These are phyloP conservation scores for Aspergillus bridgeri DNA, from an alignment of 495 filamentous ascomycete species.

Conservation along the genomic window DNA sequence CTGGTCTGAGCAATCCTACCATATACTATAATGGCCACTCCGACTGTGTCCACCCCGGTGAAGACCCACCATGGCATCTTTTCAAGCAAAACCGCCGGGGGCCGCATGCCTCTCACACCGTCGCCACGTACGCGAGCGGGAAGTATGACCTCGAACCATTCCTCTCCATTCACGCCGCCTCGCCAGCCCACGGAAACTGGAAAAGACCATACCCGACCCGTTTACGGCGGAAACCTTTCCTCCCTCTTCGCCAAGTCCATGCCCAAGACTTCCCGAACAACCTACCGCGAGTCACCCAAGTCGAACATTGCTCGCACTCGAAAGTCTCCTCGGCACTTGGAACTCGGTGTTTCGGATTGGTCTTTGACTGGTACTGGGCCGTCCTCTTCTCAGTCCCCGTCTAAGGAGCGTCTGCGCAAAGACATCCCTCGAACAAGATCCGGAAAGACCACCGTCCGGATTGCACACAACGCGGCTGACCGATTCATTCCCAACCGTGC, in stretches of 20 bases:
- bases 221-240: constrained; percentile 69
- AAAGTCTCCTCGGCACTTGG: constrained; percentile 74
- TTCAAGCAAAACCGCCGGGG: constrained; percentile 86
- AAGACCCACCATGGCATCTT: constrained; percentile 94
- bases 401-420: constrained; percentile 63
- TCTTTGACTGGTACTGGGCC: constrained; percentile 78
- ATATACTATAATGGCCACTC: constrained; percentile 72
- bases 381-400: constrained; percentile 63
- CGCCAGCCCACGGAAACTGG: constrained; percentile 41
- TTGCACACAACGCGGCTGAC: constrained; percentile 74
- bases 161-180: constrained; percentile 79
- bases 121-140: constrained; percentile 66
- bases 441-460: constrained; percentile 66
- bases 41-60: constrained; percentile 82
- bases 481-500: constrained; percentile 93
- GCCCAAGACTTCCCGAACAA: constrained; percentile 21
- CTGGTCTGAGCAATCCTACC: constrained; percentile 19
- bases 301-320: constrained; percentile 80
- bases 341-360: constrained; percentile 91
- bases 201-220: constrained; percentile 48
- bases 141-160: constrained; percentile 48
- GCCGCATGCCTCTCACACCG: constrained; percentile 90
- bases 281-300: constrained; percentile 76
- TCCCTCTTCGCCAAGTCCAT: constrained; percentile 66
- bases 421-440: constrained; percentile 59